Percentiles rank a stretch among this genome's conserved stretches.
Conservation (phyloP, 768 basidiomycete species). For the Tricholoma saponaceum region DNA sequence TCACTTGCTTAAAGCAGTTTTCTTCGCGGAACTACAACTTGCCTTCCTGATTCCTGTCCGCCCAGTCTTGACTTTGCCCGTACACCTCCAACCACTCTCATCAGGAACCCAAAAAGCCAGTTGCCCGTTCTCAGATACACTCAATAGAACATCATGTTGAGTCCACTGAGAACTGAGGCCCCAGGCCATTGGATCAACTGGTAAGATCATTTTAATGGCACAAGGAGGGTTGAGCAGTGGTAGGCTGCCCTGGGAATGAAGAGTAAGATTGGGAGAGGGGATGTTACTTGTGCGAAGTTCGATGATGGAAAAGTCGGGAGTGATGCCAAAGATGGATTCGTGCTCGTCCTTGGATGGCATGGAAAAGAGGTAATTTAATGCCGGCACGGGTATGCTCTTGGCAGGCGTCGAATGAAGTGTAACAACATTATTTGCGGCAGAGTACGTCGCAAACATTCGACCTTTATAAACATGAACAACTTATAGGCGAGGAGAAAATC, state of each 20-base stretch:
- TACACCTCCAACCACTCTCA: conserved; percentile 56
- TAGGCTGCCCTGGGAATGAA: conserved; percentile 48
- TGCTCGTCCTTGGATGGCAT: conserved; percentile 49
- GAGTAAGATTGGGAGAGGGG: conserved; percentile 30
- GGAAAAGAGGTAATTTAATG: conserved; percentile 59
- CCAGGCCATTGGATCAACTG: conserved; percentile 91
- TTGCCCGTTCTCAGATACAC: conserved; percentile 71
- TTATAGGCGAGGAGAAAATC: neutral
- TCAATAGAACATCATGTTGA: conserved; percentile 72
- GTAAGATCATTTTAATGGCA: conserved; percentile 54
- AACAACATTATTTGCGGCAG: conserved; percentile 38
- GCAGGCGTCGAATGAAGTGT: conserved; percentile 52
- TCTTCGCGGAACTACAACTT: conserved; percentile 87
- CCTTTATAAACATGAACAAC: conserved; percentile 29
- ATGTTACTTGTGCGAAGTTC: conserved; percentile 44
- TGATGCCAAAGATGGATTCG: conserved; percentile 65
- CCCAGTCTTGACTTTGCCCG: conserved; percentile 72
- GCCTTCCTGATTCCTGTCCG: conserved; percentile 63
- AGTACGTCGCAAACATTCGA: conserved; percentile 56
- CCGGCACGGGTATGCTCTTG: conserved; percentile 40
- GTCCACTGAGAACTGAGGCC: conserved; percentile 41
- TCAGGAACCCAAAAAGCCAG: conserved; percentile 86
- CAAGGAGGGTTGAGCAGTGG: conserved; percentile 42
- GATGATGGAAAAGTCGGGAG: conserved; percentile 54
- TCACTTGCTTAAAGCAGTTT: conserved; percentile 77